Base-by-base conservation (phyloP, 371 early-diverging fungal genomes). In the Batrachochytrium dendrobatidis region DNA sequence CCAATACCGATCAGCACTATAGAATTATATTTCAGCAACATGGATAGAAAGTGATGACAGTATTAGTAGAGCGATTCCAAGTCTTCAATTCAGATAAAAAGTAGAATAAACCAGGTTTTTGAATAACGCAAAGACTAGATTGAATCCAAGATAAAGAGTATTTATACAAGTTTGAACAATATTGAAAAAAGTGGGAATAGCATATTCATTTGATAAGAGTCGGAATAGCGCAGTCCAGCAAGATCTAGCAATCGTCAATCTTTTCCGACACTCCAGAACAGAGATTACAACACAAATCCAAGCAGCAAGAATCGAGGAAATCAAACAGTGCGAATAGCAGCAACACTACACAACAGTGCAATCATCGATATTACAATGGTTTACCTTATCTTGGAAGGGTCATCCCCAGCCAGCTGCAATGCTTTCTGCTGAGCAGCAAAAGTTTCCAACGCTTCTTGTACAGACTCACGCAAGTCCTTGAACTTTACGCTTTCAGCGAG, bases 351-450 rank as follows among this genome's bases (percentile, higher is more conserved):
- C 28, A 55, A 10, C 33, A 20, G 12, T 12, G 55, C 35, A 12
- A 10, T 12, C 12, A 17, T 28, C 50, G 32, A 29, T 10, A 31
- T 22, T 48, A 18, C 12, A 22, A 48, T 25, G 17, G 15, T 29
- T 18, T 46, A 56, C 35, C n/a, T 5, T 6, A 25, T 12, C 17
- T 7, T 4, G 43, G 25, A 25, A 5, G 35, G 45, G 44, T 54
- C 54, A 4, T 2, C 10, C 22, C 54, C 54, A 39, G 25, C 34
- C 15, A 39, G 35, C 17, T 22, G 25, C 65, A 84, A 86, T 61
- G 74, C 81, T 53, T 76, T 73, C 60, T 89, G 89, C 68, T 32
- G 30, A 4, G 26, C 33, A 24, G 33, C 50, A 25, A 68, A 57
- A 44, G 54, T 20, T 35, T 31, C 60, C 45, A 62, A 44, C 5